phyloP scores from a whole-genome alignment of 371 early-diverging fungal species.

The Syncephalastrum racemosum region DNA sequence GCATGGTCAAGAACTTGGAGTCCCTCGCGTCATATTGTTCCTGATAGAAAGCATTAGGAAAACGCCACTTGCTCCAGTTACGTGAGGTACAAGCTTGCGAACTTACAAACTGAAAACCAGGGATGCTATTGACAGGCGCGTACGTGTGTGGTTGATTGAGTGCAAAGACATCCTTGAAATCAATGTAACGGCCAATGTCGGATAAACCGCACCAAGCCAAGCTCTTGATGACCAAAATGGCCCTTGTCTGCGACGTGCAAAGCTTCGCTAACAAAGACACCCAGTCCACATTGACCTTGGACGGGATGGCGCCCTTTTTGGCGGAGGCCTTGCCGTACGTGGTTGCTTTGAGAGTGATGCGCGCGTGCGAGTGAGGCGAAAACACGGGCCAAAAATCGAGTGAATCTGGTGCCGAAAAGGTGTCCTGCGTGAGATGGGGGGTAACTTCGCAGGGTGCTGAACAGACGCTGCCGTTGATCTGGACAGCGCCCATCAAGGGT shows the following conservation, averaged over 20 bases:
- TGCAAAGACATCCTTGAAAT: constrained; percentile 39
- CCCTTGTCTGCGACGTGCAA: constrained; percentile 16
- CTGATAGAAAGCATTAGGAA: neutral
- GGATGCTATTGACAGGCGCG: constrained; percentile 14
- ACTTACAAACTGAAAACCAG: constrained; percentile 34
- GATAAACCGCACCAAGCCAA: constrained; percentile 40
- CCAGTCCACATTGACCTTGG: neutral
- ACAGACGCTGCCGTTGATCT: constrained; percentile 31
- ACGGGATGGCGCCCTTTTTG: neutral
- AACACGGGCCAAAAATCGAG: constrained; percentile 49
- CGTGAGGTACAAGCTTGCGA: neutral
- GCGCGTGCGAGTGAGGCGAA: constrained; percentile 62
- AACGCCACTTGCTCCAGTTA: too few relatives aligned
- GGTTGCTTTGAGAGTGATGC: constrained; percentile 47
- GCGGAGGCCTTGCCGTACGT: neutral
- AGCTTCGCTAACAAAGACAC: neutral
- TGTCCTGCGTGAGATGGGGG: constrained; percentile 16
- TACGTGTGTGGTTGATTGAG: neutral
- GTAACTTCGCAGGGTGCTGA: too few relatives aligned
- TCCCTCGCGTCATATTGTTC: constrained; percentile 8
- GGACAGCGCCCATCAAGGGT: constrained; percentile 42
- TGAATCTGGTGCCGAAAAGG: constrained; percentile 12
- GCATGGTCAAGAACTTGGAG: constrained; percentile 29
- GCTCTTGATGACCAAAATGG: constrained; percentile 38
- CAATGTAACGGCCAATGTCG: constrained; percentile 40